Base-by-base conservation (phyloP, 2,329 filamentous ascomycete genomes). In the Botryosphaeria dothidea region DNA sequence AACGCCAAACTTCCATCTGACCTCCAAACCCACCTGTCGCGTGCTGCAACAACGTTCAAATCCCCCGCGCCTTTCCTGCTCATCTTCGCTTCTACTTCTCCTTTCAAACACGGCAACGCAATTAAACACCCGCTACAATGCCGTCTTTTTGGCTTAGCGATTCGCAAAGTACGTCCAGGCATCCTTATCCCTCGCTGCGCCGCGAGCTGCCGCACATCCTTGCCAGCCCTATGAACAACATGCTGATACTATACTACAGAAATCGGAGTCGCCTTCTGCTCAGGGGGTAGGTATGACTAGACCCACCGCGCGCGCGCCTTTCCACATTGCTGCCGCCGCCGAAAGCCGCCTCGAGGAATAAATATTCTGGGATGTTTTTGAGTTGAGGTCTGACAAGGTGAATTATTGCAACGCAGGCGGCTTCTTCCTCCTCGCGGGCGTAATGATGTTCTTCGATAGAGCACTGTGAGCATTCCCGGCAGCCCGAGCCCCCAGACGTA, bases 391-490 rank as follows among this genome's bases (percentile, higher is more conserved):
- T 73, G 70, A 70, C 38, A 38, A 21, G 51, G 49, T 58, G 38
- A 23, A 34, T 25, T 52, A 11, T 51, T 45, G 49, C 36, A 56
- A 36, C 52, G 63, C 61, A 96, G 94, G 94, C 78, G 92, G 91
- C 70, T 90, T 98, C 83, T 99, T 99, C 84, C 87, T 99, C 65
- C 86, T 97, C 75, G 92, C 92, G 75, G 95, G 95, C 67, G 92
- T 99, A 9, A 85, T 99, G 80, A 87, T 99, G 80, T 98, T 99
- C 83, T 99, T 99, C 82, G 95, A 99, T 81, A 88, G 95, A 69
- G 92, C 95, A 74, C 93, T 98, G 92, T 94, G 83, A 74, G 89
- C 83, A 4, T 19, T 58, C 27, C 27, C 38, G 31, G 21, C 34
- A 57, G 49, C 34, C 46, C 23, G 9, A 49, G 3, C 4, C 21